A percentile compares a stretch with the other conserved stretches of the same genome.
Conservation (phyloP, 192 early-diverging fungal genomes). For the Cetraspora pellucida region DNA sequence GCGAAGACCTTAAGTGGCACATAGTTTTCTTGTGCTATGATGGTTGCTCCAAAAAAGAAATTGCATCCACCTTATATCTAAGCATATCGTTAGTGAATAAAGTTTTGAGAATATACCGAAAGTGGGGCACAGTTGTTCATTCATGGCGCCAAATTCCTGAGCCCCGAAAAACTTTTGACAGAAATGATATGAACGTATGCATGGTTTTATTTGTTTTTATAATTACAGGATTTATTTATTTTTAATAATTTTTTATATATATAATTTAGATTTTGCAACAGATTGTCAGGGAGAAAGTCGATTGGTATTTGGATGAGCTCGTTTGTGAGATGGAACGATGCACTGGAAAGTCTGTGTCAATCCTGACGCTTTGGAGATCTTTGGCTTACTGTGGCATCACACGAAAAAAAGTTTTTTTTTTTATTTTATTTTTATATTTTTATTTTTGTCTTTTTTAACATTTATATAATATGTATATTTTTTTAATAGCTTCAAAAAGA, state of each 20-base stretch:
- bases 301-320: constrained; percentile 22
- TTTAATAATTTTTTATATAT: too few relatives aligned
- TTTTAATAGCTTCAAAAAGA: constrained; percentile 14
- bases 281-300: background rate
- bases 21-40: background rate
- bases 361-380: too few relatives aligned
- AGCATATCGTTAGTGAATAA: background rate
- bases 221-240: too few relatives aligned
- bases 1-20: background rate
- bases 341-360: constrained; percentile 6
- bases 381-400: constrained; percentile 4
- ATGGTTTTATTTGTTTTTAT: background rate
- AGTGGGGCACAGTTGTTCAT: background rate
- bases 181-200: background rate
- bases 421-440: too few relatives aligned
- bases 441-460: too few relatives aligned
- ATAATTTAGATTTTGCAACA: background rate
- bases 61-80: background rate
- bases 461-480: background rate
- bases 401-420: constrained; percentile 21
- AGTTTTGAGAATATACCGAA: background rate
- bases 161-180: constrained; percentile 3
- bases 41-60: background rate
- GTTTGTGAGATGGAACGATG: background rate
- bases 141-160: background rate